Conservation (phyloP, 805 yeast species). For the Danielia oregonensis region DNA sequence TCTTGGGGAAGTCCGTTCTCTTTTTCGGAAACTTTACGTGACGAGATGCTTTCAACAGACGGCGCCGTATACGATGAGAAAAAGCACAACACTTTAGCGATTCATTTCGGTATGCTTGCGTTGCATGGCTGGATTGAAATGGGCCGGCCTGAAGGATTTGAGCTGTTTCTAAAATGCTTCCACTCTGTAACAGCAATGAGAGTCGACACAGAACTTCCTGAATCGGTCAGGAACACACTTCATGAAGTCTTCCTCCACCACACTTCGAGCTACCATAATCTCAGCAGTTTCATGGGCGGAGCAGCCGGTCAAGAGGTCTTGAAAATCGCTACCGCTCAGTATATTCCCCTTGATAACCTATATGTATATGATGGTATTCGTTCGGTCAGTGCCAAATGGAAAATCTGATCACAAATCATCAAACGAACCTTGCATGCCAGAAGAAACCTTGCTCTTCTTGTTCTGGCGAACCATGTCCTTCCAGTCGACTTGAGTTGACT, state of each 20-base stretch:
- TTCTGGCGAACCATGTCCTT: conserved; percentile 69
- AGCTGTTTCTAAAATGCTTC: conserved; percentile 18
- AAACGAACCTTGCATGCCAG: conserved; percentile 53
- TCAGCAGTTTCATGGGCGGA: conserved; percentile 75
- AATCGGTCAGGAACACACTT: conserved; percentile 16
- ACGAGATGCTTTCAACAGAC: conserved; percentile 4
- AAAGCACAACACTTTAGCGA: conserved; percentile 14
- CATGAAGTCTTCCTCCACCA: conserved; percentile 36
- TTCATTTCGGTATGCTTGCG: conserved; percentile 45
- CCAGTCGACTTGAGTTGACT: conserved; percentile 68
- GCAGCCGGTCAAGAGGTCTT: conserved; percentile 80
- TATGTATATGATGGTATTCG: conserved; percentile 70
- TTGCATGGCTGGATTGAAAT: conserved; percentile 19
- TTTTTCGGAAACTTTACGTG: conserved; percentile 2
- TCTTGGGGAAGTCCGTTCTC: conserved; percentile 34
- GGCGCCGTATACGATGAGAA: not conserved
- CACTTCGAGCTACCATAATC: conserved; percentile 50
- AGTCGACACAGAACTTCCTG: conserved; percentile 16
- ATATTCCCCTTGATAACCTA: conserved; percentile 69
- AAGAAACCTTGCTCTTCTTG: conserved; percentile 51
- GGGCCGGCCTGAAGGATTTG: conserved; percentile 22
- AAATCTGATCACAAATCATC: conserved; percentile 42
- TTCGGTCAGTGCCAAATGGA: conserved; percentile 45
- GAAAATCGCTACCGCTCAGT: conserved; percentile 74
- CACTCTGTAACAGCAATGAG: conserved; percentile 12